Evolutionary conservation across 192 early-diverging fungal genomes (phyloP).

Genomic region (Umbelopsis sp.): DNA sequence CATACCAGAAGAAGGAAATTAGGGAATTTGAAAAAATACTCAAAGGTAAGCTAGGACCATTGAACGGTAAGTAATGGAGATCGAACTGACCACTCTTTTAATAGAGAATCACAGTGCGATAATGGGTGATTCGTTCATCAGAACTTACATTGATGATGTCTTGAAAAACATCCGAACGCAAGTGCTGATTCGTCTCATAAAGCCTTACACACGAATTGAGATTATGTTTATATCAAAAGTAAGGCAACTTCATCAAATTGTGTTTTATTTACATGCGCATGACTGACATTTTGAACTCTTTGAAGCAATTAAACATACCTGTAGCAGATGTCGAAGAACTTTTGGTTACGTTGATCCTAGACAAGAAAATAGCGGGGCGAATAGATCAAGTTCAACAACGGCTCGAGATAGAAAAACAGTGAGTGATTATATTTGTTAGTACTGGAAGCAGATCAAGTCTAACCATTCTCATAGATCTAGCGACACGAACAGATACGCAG

Average conservation of each 20-base stretch:
- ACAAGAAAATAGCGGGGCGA: slow-evolving; percentile 79
- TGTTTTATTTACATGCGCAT: neutral
- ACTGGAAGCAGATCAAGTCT: neutral
- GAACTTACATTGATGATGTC: slow-evolving; percentile 89
- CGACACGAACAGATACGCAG: slow-evolving; percentile 65
- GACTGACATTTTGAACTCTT: neutral
- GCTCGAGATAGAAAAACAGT: slow-evolving; percentile 74
- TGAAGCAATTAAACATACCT: slow-evolving; percentile 78
- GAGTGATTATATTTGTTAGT: slow-evolving; percentile 28
- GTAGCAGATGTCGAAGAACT: slow-evolving; percentile 81
- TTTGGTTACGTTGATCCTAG: slow-evolving; percentile 85
- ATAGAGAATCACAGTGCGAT: slow-evolving; percentile 72
- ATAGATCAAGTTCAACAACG: slow-evolving; percentile 92
- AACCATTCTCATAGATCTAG: slow-evolving; percentile 47
- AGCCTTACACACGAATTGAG: slow-evolving; percentile 92
- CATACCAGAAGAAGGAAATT: slow-evolving; percentile 90
- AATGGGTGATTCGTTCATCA: slow-evolving; percentile 89
- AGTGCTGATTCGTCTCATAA: slow-evolving; percentile 81
- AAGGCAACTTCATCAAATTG: neutral
- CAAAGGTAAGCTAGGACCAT: slow-evolving; percentile 35
- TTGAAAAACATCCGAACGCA: slow-evolving; percentile 92
- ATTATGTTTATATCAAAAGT: slow-evolving; percentile 80
- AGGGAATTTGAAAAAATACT: slow-evolving; percentile 88
- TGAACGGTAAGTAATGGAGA: neutral
- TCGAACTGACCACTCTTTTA: neutral